These are phyloP conservation scores for Chaetomiaceae sp. DNA, from an alignment of 2,329 filamentous ascomycete species.

Conservation along the genomic window DNA sequence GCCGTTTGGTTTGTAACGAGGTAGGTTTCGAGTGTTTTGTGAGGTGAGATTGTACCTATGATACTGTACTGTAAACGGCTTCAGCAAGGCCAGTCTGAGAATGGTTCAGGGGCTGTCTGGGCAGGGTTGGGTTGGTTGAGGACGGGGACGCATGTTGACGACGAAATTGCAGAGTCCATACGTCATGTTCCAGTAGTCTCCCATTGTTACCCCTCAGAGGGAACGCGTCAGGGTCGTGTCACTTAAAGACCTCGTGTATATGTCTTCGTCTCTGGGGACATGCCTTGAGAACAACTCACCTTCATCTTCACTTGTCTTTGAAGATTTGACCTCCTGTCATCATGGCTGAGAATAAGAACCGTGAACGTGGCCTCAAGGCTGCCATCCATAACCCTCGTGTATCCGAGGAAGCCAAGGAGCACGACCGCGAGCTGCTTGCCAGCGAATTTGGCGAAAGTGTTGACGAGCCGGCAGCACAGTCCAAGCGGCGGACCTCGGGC, in stretches of 20 bases:
- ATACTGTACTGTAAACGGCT: neutral
- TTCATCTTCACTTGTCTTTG: neutral
- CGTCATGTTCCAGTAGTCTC: slow-evolving; percentile 7
- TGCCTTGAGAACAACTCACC: neutral
- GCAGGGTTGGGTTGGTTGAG: neutral
- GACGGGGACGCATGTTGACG: neutral
- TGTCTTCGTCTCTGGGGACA: too few species aligned
- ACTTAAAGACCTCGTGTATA: neutral
- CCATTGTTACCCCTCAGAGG: neutral
- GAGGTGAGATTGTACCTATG: neutral
- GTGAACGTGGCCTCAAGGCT: slow-evolving; percentile 27
- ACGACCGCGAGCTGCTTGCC: slow-evolving; percentile 25
- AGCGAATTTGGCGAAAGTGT: slow-evolving; percentile 23
- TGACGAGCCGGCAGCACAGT: neutral
- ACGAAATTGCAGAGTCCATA: slow-evolving; percentile 9
- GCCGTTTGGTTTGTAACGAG: slow-evolving; percentile 43
- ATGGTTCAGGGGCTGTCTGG: neutral
- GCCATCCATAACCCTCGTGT: slow-evolving; percentile 27
- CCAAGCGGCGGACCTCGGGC: neutral
- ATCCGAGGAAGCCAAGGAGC: slow-evolving; percentile 27
- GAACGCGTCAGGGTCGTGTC: too few species aligned
- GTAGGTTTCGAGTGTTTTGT: too few species aligned
- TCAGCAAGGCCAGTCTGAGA: neutral
- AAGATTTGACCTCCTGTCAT: neutral
- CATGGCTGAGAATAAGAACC: slow-evolving; percentile 23